Evolutionary conservation across 1,284 basidiomycete species (phyloP).

Genomic region (Puccinia hordei): DNA sequence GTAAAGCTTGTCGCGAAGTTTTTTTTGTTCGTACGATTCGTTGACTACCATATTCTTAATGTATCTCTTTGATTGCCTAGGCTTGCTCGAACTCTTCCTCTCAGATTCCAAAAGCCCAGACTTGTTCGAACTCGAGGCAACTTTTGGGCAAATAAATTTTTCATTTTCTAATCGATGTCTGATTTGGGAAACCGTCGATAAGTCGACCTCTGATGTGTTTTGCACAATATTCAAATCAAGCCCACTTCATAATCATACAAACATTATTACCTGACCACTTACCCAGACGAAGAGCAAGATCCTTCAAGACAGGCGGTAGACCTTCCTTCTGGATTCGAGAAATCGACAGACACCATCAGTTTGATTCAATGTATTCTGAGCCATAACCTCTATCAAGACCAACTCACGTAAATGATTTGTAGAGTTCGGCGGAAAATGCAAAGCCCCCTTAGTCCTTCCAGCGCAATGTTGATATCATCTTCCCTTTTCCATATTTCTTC

Average conservation of each 20-base stretch:
- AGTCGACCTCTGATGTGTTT: slow-evolving; percentile 24
- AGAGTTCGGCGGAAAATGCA: slow-evolving; percentile 46
- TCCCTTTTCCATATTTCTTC: slow-evolving; percentile 43
- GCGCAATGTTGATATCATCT: slow-evolving; percentile 43
- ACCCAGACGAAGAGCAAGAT: slow-evolving; percentile 41
- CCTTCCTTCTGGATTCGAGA: slow-evolving; percentile 43
- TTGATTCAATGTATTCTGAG: neutral
- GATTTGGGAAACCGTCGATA: slow-evolving; percentile 36
- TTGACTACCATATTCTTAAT: slow-evolving; percentile 31
- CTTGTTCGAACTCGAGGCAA: neutral
- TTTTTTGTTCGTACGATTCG: slow-evolving; percentile 45
- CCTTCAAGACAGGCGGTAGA: slow-evolving; percentile 19
- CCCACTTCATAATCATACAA: neutral
- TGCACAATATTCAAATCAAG: neutral
- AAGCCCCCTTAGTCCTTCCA: slow-evolving; percentile 39
- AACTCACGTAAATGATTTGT: slow-evolving; percentile 46
- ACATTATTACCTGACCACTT: neutral
- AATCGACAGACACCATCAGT: neutral
- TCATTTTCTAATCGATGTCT: slow-evolving; percentile 35
- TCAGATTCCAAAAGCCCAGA: slow-evolving; percentile 42
- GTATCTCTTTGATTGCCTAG: slow-evolving; percentile 4
- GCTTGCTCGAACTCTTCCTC: slow-evolving; percentile 7
- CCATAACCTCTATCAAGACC: neutral
- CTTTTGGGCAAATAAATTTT: slow-evolving; percentile 24
- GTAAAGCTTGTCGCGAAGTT: slow-evolving; percentile 18